Percentiles rank a stretch among this genome's conserved stretches.
Evolutionary conservation across 1,284 basidiomycete species (phyloP).

Genomic region (Leccinum pallidistipes): DNA sequence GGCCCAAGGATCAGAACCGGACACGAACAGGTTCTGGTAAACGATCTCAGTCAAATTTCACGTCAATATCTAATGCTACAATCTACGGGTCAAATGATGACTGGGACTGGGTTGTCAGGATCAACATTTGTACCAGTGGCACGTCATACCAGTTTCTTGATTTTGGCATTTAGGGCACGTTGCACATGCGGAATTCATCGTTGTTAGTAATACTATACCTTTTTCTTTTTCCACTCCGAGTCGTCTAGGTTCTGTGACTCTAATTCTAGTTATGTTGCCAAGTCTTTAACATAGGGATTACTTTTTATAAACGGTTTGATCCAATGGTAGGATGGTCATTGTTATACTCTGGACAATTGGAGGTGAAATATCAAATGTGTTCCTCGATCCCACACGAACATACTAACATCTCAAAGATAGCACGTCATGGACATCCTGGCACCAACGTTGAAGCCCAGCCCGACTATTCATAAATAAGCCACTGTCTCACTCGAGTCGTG

Average conservation of each 20-base stretch:
- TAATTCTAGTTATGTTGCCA: too few species aligned
- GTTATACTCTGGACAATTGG: background rate
- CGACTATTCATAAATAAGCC: background rate
- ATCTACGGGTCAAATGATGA: background rate
- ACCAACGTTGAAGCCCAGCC: background rate
- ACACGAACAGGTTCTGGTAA: conserved; percentile 33
- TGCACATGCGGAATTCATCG: background rate
- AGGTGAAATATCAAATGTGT: too few species aligned
- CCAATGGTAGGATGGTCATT: background rate
- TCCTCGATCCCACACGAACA: background rate
- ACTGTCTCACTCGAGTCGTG: background rate
- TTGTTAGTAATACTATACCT: background rate
- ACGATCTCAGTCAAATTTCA: background rate
- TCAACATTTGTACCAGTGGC: background rate
- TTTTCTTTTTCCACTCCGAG: background rate
- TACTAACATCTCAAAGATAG: background rate
- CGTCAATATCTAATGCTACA: background rate
- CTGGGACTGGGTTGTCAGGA: background rate
- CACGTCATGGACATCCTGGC: background rate
- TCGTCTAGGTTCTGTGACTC: background rate
- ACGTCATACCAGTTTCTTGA: background rate
- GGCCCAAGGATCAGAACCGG: conserved; percentile 20
- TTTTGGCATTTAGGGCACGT: too few species aligned
- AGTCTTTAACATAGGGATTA: too few species aligned
- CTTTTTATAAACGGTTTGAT: background rate